These are phyloP conservation scores for Coffea canephora DNA, from an alignment of 257 asterid species.

Conservation along the genomic window DNA sequence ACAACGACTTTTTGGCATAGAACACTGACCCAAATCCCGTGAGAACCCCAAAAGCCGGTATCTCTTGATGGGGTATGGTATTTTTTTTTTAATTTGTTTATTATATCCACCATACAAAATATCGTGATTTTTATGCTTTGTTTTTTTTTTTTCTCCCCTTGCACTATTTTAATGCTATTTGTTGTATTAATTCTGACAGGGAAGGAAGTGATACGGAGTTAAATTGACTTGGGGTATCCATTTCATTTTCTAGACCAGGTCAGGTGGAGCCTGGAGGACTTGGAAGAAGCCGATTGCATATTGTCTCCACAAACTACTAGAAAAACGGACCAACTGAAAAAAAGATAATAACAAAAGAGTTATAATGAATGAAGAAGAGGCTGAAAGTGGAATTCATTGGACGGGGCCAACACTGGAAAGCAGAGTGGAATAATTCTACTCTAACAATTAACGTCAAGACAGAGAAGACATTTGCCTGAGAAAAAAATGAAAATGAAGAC, in stretches of 20 bases:
- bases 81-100: not conserved
- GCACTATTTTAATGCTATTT: constrained; percentile 10
- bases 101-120: constrained; percentile 4
- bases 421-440: not conserved
- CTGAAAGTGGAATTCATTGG: constrained; percentile 31
- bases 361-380: not conserved
- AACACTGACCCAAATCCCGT: no score
- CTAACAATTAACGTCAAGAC: not conserved
- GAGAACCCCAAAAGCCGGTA: no score
- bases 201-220: constrained; percentile 19
- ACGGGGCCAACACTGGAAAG: constrained; percentile 13
- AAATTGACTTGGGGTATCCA: constrained; percentile 20
- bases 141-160: constrained; percentile 8
- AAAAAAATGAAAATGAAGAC: no score
- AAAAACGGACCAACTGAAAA: not conserved
- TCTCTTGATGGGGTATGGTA: not conserved
- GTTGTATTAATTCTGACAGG: constrained; percentile 12
- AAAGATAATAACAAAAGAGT: not conserved
- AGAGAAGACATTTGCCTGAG: not conserved
- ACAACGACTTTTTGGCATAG: no score
- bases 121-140: constrained; percentile 26
- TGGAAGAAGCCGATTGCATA: not conserved
- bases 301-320: not conserved
- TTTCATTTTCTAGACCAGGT: constrained; percentile 18
- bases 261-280: not conserved